A percentile compares a stretch with the other conserved stretches of the same genome.
Conservation (phyloP, 2,329 filamentous ascomycete genomes). For the Pseudogymnoascus pannorum region DNA sequence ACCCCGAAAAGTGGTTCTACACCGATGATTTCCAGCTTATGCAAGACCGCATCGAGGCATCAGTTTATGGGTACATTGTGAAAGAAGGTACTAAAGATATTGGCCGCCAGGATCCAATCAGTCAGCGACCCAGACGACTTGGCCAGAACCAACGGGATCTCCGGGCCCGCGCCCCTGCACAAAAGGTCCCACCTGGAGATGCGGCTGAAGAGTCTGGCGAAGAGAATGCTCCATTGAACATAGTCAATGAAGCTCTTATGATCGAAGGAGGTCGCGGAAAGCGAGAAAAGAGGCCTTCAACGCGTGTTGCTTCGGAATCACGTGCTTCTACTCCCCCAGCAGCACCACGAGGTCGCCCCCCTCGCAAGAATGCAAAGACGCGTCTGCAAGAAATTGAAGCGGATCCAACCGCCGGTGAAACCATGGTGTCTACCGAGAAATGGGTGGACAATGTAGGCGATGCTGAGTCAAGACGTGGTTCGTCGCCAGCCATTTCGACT, state of each 20-base stretch:
- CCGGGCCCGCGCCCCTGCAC: constrained; percentile 3
- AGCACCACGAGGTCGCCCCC: not conserved
- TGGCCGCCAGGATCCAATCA: constrained; percentile 51
- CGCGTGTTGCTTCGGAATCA: constrained; percentile 2
- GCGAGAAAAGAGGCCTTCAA: constrained; percentile 7
- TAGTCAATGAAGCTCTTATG: not conserved
- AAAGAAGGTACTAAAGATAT: constrained; percentile 51
- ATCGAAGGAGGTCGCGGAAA: constrained; percentile 15
- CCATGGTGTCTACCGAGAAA: constrained; percentile 5
- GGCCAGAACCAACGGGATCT: constrained; percentile 9
- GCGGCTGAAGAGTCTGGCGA: constrained; percentile 15
- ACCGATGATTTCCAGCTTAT: constrained; percentile 5
- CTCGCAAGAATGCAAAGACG: constrained; percentile 9
- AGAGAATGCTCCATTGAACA: not conserved
- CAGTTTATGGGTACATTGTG: constrained; percentile 54
- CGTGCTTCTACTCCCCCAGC: constrained; percentile 24
- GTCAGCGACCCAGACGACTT: constrained; percentile 34
- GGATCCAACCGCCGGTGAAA: constrained; percentile 6
- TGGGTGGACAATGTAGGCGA: constrained; percentile 6
- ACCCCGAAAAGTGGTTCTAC: constrained; percentile 7
- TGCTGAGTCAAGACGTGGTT: not conserved
- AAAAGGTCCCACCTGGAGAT: constrained; percentile 14
- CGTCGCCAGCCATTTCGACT: not conserved
- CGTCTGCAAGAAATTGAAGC: constrained; percentile 3
- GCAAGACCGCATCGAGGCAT: constrained; percentile 52